These are phyloP conservation scores for Alectoria sarmentosa DNA, from an alignment of 495 filamentous ascomycete genomes.

Conservation along the genomic window DNA sequence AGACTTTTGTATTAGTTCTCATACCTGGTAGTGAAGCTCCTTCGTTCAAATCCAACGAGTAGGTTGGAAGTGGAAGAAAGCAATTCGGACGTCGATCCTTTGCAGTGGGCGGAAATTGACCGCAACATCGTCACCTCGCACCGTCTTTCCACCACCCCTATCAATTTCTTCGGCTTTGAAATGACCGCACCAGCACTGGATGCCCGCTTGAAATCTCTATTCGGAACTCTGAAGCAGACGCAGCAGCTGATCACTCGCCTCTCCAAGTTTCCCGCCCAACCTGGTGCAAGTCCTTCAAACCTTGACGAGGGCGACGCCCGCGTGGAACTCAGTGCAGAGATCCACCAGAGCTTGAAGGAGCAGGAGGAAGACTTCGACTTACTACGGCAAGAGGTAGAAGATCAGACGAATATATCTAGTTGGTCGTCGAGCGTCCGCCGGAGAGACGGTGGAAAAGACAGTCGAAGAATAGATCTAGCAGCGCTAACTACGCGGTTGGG, in stretches of 20 bases:
- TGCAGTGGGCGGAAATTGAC: conserved; percentile 10
- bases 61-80: neutral
- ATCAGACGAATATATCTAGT: conserved; percentile 39
- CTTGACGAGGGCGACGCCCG: conserved; percentile 55
- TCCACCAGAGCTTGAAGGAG: conserved; percentile 73
- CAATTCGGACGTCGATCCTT: conserved; percentile 24
- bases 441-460: conserved; percentile 39
- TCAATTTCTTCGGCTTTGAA: neutral
- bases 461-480: conserved; percentile 51
- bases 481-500: conserved; percentile 56
- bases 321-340: conserved; percentile 73
- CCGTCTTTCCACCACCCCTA: neutral
- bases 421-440: conserved; percentile 29
- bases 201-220: conserved; percentile 59
- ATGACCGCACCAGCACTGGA: conserved; percentile 46
- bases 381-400: conserved; percentile 68
- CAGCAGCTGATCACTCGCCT: conserved; percentile 71
- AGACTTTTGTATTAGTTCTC: neutral
- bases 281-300: conserved; percentile 48
- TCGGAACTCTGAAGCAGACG: conserved; percentile 58
- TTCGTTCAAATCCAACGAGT: neutral
- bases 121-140: neutral
- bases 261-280: conserved; percentile 57
- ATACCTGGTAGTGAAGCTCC: neutral
- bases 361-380: conserved; percentile 83